Conservation (phyloP, 2,329 filamentous ascomycete species). For the Cercospora janseana region DNA sequence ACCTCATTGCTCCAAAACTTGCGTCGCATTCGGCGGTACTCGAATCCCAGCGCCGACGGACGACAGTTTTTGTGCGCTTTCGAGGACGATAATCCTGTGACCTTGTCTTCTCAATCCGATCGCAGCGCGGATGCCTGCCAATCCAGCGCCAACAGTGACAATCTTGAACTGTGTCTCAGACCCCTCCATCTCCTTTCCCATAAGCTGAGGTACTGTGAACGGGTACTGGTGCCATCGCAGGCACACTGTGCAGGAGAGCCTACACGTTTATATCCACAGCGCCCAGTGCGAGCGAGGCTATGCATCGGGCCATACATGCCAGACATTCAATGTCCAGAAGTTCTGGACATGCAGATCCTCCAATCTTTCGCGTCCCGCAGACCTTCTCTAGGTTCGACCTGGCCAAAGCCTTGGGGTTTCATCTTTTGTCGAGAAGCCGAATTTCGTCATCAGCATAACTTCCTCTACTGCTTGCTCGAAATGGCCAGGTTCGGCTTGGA, state of each 20-base stretch:
- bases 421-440: too few species aligned
- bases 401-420: constrained; percentile 8
- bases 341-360: neutral
- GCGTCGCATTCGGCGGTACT: constrained; percentile 8
- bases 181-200: neutral
- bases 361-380: too few species aligned
- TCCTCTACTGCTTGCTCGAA: too few species aligned
- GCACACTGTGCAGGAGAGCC: neutral
- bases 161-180: constrained; percentile 1
- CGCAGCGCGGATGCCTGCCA: constrained; percentile 6
- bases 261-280: neutral
- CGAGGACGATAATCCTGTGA: constrained; percentile 5
- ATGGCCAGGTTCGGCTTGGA: too few species aligned
- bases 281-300: neutral
- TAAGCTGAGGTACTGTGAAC: neutral
- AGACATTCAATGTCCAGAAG: neutral
- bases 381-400: neutral
- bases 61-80: constrained; percentile 9
- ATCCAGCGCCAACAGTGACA: constrained; percentile 6
- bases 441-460: too few species aligned
- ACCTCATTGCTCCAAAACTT: constrained; percentile 6
- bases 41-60: constrained; percentile 7
- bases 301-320: neutral
- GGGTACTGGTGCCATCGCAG: neutral
- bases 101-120: constrained; percentile 1